Base-by-base conservation (phyloP, 228 moss, liverwort and hornwort genomes). In the Sphagnum magellanicum region DNA sequence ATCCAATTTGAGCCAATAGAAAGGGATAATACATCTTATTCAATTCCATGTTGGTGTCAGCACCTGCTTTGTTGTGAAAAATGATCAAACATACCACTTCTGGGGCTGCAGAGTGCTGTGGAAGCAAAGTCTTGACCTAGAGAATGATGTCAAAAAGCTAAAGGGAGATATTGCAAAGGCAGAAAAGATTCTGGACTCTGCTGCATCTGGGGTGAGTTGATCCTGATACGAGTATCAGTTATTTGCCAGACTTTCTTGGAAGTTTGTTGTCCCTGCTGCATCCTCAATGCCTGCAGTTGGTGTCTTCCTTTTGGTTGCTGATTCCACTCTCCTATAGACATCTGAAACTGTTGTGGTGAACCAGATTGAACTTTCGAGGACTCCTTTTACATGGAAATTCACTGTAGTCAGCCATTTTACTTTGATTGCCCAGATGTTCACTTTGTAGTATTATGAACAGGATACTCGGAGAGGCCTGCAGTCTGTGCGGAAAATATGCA, bases 121-220 rank as follows among this genome's bases (percentile, higher is more conserved):
- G 85, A 81, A 77, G 53, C 79, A 79, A 62, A 81, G 81, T 52
- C 79, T 64, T 73, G 72, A 68, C 13, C 69, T 85, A 12, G 49
- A 61, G 46, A 53, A 50, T 59, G 77, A 85, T 58, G 10, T 85
- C 63, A 76, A 79, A n/a, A 81, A 61, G 69, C 70, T 81, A 61
- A 81, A 74, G 72, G 65, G 16, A 50, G 85, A 85, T 50, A 49
- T 79, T 63, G 76, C 63, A 13, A 85, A 85, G 55, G 79, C 85
- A 32, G 79, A 85, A 68, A 85, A 85, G 61, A 79, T 67, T 68
- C 72, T 85, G 66, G 85, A 85, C 72, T 79, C 79, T 73, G 76
- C 81, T 50, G 74, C 81, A 49, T 79, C 85, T n/a, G 85, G 85
- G 66, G 83, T 79, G 69, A 83, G 83, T 66, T 13, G 55, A 32